These are phyloP conservation scores for Coffea humblotiana DNA, from an alignment of 305 asterid genomes.

Conservation along the genomic window DNA sequence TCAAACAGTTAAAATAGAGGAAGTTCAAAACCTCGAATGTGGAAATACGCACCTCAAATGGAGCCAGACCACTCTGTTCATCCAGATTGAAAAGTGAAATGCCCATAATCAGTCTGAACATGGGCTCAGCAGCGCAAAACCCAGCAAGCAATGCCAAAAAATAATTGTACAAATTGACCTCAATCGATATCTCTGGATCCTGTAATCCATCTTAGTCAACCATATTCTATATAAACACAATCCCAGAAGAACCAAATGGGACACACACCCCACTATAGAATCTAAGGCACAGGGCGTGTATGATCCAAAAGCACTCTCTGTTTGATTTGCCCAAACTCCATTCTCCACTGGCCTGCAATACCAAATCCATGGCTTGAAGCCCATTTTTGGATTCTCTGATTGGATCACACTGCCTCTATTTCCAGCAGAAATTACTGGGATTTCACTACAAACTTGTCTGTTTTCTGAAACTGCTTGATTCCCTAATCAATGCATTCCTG, in stretches of 20 bases:
- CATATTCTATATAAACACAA: constrained; percentile 59
- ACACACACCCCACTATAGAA: constrained; percentile 56
- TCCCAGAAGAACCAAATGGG: constrained; percentile 71
- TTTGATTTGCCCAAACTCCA: constrained; percentile 78
- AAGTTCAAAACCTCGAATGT: not conserved
- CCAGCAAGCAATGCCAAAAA: constrained; percentile 64
- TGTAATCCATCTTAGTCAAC: constrained; percentile 47
- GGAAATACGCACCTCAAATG: constrained; percentile 62
- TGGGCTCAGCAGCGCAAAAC: constrained; percentile 68
- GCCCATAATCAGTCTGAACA: constrained; percentile 65
- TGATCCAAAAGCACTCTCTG: constrained; percentile 75
- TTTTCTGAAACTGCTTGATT: not conserved
- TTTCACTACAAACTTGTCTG: not conserved
- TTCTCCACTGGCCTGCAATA: constrained; percentile 73
- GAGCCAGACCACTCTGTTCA: constrained; percentile 61
- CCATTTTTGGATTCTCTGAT: constrained; percentile 42
- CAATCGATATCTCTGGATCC: constrained; percentile 55
- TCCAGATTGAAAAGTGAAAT: constrained; percentile 74
- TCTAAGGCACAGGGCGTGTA: constrained; percentile 82
- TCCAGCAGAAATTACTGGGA: not conserved
- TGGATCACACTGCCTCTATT: not conserved
- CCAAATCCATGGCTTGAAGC: constrained; percentile 66
- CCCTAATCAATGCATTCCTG: no score
- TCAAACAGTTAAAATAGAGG: not conserved
- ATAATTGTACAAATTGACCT: constrained; percentile 61